Evolutionary conservation across 2,329 filamentous ascomycete genomes (phyloP), one percentile per base, ranked within the genome.

Genomic region (Chrysoporthe cubensis): DNA sequence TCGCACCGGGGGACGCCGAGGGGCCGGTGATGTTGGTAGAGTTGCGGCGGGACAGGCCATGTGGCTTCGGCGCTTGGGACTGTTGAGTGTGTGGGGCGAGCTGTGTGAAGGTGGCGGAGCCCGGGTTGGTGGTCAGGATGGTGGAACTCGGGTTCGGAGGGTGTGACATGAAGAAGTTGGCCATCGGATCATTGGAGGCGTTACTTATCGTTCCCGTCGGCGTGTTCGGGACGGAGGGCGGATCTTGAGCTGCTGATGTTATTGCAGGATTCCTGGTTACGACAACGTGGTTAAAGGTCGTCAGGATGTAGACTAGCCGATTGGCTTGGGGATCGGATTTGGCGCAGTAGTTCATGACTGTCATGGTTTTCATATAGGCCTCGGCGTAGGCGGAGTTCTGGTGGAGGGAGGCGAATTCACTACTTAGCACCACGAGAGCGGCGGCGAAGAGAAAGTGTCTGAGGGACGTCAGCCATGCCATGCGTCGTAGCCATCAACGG

Each of bases 381-480:
- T 72, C 72, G 0, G 73, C 75, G 43, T 83, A 83, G 7, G 76
- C 76, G 0, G 79, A 74, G 26, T 84, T 83, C 42, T 78, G 74
- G 71, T 83, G 85, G 21, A 88, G 75, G 1, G 76, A 78, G 3
- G 81, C 82, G 72, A 88, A 87, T 68, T 87, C 84, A 72, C 88
- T 88, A 71, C 84, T 85, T 57, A 87, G 75, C 3, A 88, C 78
- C 43, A 88, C 79, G 2, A 89, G 78, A 0, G 82, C 79, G 0
- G 86, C 83, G 5, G 85, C 80, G 69, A 88, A 88, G 50, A 88
- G 78, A 65, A 85, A 87, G 72, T 88, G 84, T 71, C 87, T 88
- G 40, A 21, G 21, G 34, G 32, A 11, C 1, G 2, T 75, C 42
- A 73, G 70, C n/a, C 21, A 34, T 42, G 70, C n/a, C 21, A 34